A percentile compares a stretch with the other conserved stretches of the same genome.
Evolutionary conservation across 805 yeast species (phyloP).

Genomic region (Yarrowia divulgata): DNA sequence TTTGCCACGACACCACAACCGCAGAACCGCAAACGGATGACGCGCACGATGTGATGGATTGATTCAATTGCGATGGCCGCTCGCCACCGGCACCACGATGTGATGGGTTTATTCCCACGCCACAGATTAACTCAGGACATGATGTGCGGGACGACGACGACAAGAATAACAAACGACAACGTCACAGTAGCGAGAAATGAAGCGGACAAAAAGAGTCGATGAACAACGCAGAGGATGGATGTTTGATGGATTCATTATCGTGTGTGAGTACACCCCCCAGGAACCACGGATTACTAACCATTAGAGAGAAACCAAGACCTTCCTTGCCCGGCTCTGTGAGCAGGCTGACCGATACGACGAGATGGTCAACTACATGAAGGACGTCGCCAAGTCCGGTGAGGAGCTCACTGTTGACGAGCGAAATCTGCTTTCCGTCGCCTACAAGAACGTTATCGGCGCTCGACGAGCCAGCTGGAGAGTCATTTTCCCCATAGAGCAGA

Average conservation of each 20-base stretch:
- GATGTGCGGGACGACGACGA: constrained; percentile 2
- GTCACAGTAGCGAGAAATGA: neutral
- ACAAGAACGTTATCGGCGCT: constrained; percentile 98
- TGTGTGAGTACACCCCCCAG: constrained; percentile 27
- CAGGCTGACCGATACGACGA: constrained; percentile 99
- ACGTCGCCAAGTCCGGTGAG: constrained; percentile 94
- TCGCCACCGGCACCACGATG: constrained; percentile 4
- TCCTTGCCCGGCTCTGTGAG: constrained; percentile 97
- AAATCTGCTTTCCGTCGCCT: constrained; percentile 94
- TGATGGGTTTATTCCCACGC: constrained; percentile 4
- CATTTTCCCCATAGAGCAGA: constrained; percentile 96
- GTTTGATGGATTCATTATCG: neutral
- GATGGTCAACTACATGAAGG: constrained; percentile 98
- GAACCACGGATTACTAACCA: constrained; percentile 28
- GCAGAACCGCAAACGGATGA: constrained; percentile 24
- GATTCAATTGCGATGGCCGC: constrained; percentile 29
- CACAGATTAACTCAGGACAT: neutral
- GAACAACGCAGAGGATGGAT: neutral
- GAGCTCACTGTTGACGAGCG: constrained; percentile 98
- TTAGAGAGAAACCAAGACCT: constrained; percentile 85
- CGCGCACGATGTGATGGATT: constrained; percentile 24
- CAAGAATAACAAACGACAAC: neutral
- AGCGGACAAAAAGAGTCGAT: neutral
- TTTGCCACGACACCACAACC: constrained; percentile 39
- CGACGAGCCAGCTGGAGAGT: constrained; percentile 99